Conservation (phyloP, 306 rosid species). For the Cucumis sativus region Cucumber_9930_V3 NC_026659.2:29527001-29527500, state of each 20-base stretch:
- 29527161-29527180: slow-evolving; percentile 45
- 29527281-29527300: background rate
- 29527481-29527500: background rate
- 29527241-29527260: background rate
- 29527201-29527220: background rate
- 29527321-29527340: background rate
- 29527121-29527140: slow-evolving; percentile 45
- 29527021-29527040: slow-evolving; percentile 50
- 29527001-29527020: slow-evolving; percentile 56
- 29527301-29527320: background rate
- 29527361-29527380: background rate
- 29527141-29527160: slow-evolving; percentile 47
- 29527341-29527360: background rate
- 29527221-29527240: background rate
- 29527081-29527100: slow-evolving; percentile 90
- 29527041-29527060: slow-evolving; percentile 64
- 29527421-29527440: background rate
- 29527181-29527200: slow-evolving; percentile 29
- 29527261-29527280: background rate
- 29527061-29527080: slow-evolving; percentile 50
- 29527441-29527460: background rate
- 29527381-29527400: background rate
- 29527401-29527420: background rate
- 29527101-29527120: slow-evolving; percentile 63
- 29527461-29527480: background rate